Evolutionary conservation across 768 basidiomycete species (phyloP).

Genomic region (Lactarius indigo): DNA sequence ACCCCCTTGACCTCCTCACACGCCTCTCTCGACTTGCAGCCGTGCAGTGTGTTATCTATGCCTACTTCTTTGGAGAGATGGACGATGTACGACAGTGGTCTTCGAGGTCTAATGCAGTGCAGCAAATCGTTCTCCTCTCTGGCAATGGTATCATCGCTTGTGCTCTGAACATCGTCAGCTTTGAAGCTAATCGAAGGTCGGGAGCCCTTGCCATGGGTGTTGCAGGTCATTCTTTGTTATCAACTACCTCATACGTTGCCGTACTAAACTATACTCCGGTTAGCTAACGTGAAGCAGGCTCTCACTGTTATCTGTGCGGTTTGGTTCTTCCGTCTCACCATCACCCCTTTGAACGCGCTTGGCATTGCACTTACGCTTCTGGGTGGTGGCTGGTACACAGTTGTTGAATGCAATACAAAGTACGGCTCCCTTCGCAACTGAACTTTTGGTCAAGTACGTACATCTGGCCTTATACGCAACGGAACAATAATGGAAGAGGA

Average conservation of each 20-base stretch:
- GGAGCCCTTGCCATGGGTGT: conserved; percentile 91
- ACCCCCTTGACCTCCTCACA: conserved; percentile 82
- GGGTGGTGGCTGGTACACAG: conserved; percentile 82
- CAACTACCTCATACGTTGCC: background rate
- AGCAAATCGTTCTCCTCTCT: conserved; percentile 43
- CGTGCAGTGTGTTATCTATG: conserved; percentile 77
- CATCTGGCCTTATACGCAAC: background rate
- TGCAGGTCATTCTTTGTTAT: conserved; percentile 53
- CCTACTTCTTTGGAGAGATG: conserved; percentile 78
- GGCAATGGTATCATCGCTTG: conserved; percentile 89
- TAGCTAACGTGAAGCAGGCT: conserved; percentile 92
- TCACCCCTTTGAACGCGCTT: conserved; percentile 72
- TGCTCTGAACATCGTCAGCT: conserved; percentile 88
- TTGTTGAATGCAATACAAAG: conserved; percentile 47
- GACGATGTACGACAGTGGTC: conserved; percentile 43
- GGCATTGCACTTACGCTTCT: conserved; percentile 82
- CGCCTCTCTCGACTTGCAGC: conserved; percentile 92
- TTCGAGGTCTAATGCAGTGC: conserved; percentile 31
- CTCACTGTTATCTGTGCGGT: conserved; percentile 85
- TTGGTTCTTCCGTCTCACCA: conserved; percentile 73
- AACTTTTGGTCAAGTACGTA: background rate
- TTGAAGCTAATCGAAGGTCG: conserved; percentile 91
- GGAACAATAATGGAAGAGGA: background rate
- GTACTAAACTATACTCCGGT: conserved; percentile 2
- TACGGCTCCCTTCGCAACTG: background rate